phyloP scores from a whole-genome alignment of 2,329 filamentous ascomycete genomes.

The Pseudocercospora cruenta region DNA sequence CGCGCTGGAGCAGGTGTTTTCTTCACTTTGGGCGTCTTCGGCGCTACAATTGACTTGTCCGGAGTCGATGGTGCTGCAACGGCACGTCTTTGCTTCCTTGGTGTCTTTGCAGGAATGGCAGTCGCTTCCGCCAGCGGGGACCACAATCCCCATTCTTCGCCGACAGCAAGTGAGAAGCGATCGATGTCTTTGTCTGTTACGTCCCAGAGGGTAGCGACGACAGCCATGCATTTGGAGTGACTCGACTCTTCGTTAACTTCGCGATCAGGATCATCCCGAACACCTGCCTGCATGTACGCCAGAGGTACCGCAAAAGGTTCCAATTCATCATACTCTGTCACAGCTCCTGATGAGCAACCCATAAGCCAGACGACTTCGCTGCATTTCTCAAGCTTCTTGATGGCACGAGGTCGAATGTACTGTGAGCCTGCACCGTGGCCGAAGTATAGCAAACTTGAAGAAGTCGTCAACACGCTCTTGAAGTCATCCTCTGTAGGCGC shows the following conservation, averaged over 20 bases:
- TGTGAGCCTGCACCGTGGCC: constrained; percentile 94
- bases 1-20: constrained; percentile 37
- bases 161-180: constrained; percentile 76
- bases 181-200: constrained; percentile 98
- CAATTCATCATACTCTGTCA: constrained; percentile 81
- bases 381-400: constrained; percentile 66
- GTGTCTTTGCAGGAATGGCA: constrained; percentile 33
- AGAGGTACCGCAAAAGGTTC: constrained; percentile 89
- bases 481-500: constrained; percentile 79
- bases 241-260: neutral
- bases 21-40: constrained; percentile 39
- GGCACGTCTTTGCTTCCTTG: constrained; percentile 30
- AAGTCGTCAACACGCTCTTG: constrained; percentile 64
- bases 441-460: constrained; percentile 85
- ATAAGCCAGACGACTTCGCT: constrained; percentile 72
- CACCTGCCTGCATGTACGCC: constrained; percentile 88
- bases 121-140: constrained; percentile 25
- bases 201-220: constrained; percentile 95
- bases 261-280: constrained; percentile 31
- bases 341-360: constrained; percentile 85
- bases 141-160: constrained; percentile 84
- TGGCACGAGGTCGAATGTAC: constrained; percentile 83
- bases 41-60: constrained; percentile 37
- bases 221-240: constrained; percentile 59
- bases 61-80: constrained; percentile 34